These are phyloP conservation scores for Talaromyces sp. DNA, from an alignment of 2,329 filamentous ascomycete species.

Conservation along the genomic window DNA sequence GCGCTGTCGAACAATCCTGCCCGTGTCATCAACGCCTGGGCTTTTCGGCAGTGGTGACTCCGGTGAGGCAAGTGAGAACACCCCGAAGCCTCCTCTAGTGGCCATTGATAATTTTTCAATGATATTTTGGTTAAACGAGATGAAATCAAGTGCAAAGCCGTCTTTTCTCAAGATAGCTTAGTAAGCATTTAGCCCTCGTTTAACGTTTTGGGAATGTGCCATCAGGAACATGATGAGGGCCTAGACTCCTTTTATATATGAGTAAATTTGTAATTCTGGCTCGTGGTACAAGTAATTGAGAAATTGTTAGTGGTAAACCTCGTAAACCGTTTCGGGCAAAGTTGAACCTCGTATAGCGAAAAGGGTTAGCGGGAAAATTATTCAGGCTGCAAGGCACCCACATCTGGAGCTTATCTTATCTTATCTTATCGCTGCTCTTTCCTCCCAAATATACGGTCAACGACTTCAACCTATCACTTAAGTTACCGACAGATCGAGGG, in stretches of 20 bases:
- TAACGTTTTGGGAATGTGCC: not conserved
- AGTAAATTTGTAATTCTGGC: not conserved
- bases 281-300: not conserved
- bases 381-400: not conserved
- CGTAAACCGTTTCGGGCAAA: not conserved
- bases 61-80: conserved; percentile 8
- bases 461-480: not conserved
- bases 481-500: not conserved
- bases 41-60: not conserved
- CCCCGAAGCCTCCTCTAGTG: not conserved
- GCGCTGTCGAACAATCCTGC: conserved; percentile 1
- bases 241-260: not conserved
- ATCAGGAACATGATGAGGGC: not conserved
- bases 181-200: not conserved
- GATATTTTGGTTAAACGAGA: not conserved
- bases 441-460: not conserved
- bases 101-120: not conserved
- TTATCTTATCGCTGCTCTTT: not conserved
- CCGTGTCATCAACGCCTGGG: conserved; percentile 4
- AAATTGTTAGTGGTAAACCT: not conserved
- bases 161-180: not conserved
- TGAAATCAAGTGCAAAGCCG: not conserved
- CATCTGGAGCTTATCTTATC: not conserved
- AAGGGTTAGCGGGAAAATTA: not conserved
- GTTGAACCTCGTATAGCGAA: conserved; percentile 6